A percentile compares a stretch with the other conserved stretches of the same genome.
Evolutionary conservation across 2,329 filamentous ascomycete species (phyloP).

Genomic region (Monosporascus sp.): DNA sequence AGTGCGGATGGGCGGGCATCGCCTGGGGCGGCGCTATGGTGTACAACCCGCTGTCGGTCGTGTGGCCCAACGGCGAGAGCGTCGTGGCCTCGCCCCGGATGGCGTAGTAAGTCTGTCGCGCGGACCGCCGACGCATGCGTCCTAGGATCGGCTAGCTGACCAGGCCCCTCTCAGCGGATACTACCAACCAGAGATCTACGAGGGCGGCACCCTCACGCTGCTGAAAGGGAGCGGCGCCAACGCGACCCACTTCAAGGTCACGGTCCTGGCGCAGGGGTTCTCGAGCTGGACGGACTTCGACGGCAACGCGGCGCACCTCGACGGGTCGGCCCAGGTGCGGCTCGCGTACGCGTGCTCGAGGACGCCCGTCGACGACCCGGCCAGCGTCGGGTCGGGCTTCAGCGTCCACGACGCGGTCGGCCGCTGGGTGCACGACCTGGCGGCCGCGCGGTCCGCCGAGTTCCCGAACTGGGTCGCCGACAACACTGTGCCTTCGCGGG

Average conservation of each 20-base stretch:
- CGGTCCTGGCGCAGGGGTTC: slow-evolving; percentile 34
- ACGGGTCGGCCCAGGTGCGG: slow-evolving; percentile 31
- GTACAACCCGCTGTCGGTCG: slow-evolving; percentile 36
- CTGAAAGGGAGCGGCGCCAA: slow-evolving; percentile 31
- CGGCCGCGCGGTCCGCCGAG: slow-evolving; percentile 26
- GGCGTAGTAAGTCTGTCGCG: slow-evolving; percentile 30
- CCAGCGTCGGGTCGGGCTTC: slow-evolving; percentile 31
- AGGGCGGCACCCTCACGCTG: slow-evolving; percentile 27
- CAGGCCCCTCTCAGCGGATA: slow-evolving; percentile 25
- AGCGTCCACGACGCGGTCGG: slow-evolving; percentile 39
- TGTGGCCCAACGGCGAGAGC: slow-evolving; percentile 33
- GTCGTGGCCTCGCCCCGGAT: slow-evolving; percentile 34
- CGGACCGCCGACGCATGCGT: no score
- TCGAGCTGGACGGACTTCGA: slow-evolving; percentile 38
- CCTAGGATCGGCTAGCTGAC: not conserved
- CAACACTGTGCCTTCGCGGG: slow-evolving; percentile 10
- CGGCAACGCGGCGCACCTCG: slow-evolving; percentile 31
- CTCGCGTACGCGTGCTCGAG: slow-evolving; percentile 37
- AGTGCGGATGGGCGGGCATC: slow-evolving; percentile 35
- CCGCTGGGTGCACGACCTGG: slow-evolving; percentile 36
- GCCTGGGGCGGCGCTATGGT: slow-evolving; percentile 38
- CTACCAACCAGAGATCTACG: slow-evolving; percentile 27
- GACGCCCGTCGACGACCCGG: slow-evolving; percentile 33
- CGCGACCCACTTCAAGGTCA: slow-evolving; percentile 31
- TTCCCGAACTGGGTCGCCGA: slow-evolving; percentile 28